Percentiles rank a stretch among this genome's conserved stretches.
These are phyloP conservation scores for Gloeostereum incarnatum DNA, from an alignment of 768 basidiomycete genomes.

Conservation along the genomic window DNA sequence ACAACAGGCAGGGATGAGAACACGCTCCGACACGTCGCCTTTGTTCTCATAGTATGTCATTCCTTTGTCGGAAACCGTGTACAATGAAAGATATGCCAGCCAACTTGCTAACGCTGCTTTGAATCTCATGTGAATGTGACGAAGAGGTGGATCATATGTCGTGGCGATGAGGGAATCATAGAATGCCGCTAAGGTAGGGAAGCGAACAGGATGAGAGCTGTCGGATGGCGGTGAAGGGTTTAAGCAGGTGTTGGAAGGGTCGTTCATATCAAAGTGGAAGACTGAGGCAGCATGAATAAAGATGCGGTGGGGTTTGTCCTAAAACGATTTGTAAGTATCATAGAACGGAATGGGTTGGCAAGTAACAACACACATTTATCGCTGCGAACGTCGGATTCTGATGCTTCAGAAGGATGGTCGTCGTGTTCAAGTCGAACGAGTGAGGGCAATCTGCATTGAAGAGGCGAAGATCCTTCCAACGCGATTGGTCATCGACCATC, in stretches of 20 bases:
- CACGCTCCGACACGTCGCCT: conserved; percentile 1
- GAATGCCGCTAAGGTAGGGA: conserved; percentile 8
- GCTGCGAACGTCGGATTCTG: background rate
- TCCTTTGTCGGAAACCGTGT: conserved; percentile 8
- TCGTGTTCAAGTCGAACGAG: conserved; percentile 2
- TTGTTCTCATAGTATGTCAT: background rate
- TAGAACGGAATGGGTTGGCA: no score
- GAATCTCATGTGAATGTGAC: conserved; percentile 3
- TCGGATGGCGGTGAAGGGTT: conserved; percentile 6
- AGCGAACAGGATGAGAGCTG: conserved; percentile 1
- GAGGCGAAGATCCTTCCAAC: conserved; percentile 4
- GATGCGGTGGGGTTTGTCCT: conserved; percentile 5
- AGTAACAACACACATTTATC: background rate
- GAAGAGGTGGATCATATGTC: conserved; percentile 2
- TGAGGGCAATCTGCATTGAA: conserved; percentile 4
- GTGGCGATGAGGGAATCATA: conserved; percentile 4
- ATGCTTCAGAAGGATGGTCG: conserved; percentile 6
- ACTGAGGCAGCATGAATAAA: conserved; percentile 7
- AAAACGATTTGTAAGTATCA: background rate
- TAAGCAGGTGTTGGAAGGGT: conserved; percentile 5
- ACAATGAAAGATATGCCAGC: conserved; percentile 4
- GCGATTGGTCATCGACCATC: background rate
- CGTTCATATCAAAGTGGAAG: conserved; percentile 9
- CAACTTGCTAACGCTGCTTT: background rate
- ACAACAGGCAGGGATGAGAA: conserved; percentile 3